These are phyloP conservation scores for Sistotremastrum niveocremeum DNA, from an alignment of 768 basidiomycete species.

Conservation along the genomic window DNA sequence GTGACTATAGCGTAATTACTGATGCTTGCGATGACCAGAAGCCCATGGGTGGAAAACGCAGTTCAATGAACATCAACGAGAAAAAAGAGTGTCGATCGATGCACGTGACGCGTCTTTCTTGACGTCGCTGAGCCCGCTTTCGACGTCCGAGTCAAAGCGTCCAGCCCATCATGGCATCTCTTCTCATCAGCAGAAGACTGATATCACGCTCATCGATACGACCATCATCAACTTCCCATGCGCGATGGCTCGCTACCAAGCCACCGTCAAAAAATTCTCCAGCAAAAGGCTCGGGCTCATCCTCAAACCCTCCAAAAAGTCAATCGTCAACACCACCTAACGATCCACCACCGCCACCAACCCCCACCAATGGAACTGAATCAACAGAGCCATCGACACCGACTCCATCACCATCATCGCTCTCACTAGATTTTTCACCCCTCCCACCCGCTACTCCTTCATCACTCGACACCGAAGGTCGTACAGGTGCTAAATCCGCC, in stretches of 20 bases:
- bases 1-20: too few relatives aligned
- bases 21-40: too few relatives aligned
- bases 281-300: too few relatives aligned
- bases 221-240: background rate
- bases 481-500: slow-evolving; percentile 68
- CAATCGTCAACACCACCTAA: background rate
- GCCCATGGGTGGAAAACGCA: too few relatives aligned
- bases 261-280: background rate
- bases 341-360: background rate
- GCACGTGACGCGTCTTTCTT: too few relatives aligned
- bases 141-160: too few relatives aligned
- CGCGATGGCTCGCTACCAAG: background rate
- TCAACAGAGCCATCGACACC: too few relatives aligned
- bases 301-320: background rate
- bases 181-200: too few relatives aligned
- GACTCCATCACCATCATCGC: slow-evolving; percentile 15
- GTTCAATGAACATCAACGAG: too few relatives aligned
- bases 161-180: too few relatives aligned
- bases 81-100: too few relatives aligned
- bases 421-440: slow-evolving; percentile 56
- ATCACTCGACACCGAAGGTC: slow-evolving; percentile 14
- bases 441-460: slow-evolving; percentile 1
- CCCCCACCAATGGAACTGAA: background rate
- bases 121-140: too few relatives aligned
- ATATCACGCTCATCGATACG: background rate